A percentile compares a stretch with the other conserved stretches of the same genome.
These are phyloP conservation scores for Penicillium waksmanii DNA, from an alignment of 495 filamentous ascomycete species.

Conservation along the genomic window DNA sequence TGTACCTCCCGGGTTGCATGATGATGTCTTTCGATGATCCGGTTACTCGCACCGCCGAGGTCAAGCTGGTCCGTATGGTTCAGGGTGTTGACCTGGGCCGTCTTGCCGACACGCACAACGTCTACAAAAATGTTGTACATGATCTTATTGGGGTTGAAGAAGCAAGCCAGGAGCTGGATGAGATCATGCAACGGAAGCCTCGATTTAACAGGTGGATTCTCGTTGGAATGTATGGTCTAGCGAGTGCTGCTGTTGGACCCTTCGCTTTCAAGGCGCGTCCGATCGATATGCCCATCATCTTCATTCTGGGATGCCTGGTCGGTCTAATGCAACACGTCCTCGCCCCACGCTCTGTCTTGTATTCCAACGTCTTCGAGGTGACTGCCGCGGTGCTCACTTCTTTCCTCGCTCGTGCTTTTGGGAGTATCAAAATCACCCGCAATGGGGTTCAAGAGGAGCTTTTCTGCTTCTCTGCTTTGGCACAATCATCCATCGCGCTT, in stretches of 20 bases:
- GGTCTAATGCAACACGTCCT: conserved; percentile 82
- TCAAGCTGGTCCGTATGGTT: conserved; percentile 78
- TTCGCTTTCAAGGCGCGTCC: conserved; percentile 86
- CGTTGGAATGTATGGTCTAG: conserved; percentile 79
- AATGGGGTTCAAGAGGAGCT: conserved; percentile 56
- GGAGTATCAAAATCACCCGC: conserved; percentile 60
- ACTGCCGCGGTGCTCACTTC: conserved; percentile 82
- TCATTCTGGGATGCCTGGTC: conserved; percentile 79
- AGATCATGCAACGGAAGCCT: conserved; percentile 64
- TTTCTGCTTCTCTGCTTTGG: conserved; percentile 92
- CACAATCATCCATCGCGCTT: conserved; percentile 87
- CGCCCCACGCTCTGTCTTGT: conserved; percentile 75
- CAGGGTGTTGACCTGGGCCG: conserved; percentile 86
- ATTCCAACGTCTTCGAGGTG: conserved; percentile 89
- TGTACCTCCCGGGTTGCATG: conserved; percentile 94
- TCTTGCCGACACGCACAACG: conserved; percentile 80
- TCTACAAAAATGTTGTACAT: conserved; percentile 93
- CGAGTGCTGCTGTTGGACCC: conserved; percentile 75
- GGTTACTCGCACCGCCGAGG: conserved; percentile 86
- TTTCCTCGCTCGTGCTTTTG: conserved; percentile 84
- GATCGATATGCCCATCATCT: conserved; percentile 87
- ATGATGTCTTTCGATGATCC: conserved; percentile 93
- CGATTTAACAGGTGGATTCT: conserved; percentile 75
- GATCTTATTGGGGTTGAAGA: conserved; percentile 85
- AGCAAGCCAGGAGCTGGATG: conserved; percentile 71